Evolutionary conservation across 2,329 filamentous ascomycete genomes (phyloP).

Genomic region (Exophiala sp.): DNA sequence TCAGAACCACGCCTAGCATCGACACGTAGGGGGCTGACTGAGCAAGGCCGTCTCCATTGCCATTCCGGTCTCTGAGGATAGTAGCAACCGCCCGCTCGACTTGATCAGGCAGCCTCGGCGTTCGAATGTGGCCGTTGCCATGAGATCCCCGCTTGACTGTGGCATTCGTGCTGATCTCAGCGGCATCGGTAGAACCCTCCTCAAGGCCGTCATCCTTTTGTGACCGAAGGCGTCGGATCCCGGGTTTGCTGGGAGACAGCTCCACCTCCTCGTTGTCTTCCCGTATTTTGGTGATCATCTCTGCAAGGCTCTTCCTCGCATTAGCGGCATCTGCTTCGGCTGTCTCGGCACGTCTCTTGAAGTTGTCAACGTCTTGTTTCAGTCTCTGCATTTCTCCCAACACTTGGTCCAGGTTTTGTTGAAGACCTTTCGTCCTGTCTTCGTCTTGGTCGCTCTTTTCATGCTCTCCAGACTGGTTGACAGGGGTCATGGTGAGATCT

Average conservation of each 20-base stretch:
- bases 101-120: conserved; percentile 40
- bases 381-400: conserved; percentile 73
- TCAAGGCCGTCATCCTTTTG: background rate
- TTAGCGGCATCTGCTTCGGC: conserved; percentile 72
- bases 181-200: background rate
- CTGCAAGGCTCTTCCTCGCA: conserved; percentile 67
- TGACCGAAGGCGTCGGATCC: background rate
- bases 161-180: background rate
- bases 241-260: background rate
- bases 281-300: conserved; percentile 81
- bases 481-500: conserved; percentile 15
- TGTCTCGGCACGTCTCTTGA: conserved; percentile 68
- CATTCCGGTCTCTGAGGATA: conserved; percentile 40
- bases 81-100: conserved; percentile 35
- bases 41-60: conserved; percentile 38
- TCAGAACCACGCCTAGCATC: conserved; percentile 72
- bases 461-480: conserved; percentile 19
- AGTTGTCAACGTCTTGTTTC: conserved; percentile 71
- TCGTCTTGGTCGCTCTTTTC: conserved; percentile 36
- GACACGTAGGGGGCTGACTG: conserved; percentile 69
- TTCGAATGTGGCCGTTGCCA: conserved; percentile 44
- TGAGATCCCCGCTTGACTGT: conserved; percentile 20
- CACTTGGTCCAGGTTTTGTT: conserved; percentile 69
- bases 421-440: conserved; percentile 47
- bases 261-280: conserved; percentile 44